Evolutionary conservation across 441 rosid genomes (phyloP), one percentile per base, ranked within the genome.

Genomic region (Capsella rubella): DNA sequence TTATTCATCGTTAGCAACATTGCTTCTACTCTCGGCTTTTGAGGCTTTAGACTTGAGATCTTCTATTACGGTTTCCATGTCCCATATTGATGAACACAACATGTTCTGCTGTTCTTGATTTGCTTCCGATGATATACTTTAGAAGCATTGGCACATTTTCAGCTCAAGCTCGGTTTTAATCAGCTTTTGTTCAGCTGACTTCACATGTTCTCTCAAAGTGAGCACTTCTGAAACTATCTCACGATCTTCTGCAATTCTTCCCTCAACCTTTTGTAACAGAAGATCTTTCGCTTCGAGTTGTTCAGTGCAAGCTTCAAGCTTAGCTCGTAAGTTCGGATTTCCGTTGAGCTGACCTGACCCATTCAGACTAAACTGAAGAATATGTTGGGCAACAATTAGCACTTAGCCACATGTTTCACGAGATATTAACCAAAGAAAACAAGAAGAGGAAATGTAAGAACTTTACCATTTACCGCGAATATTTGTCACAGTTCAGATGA

Each of bases 11-110:
- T 21, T 21, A 21, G 25, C 25, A 21, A 21, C 25, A 21, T 21
- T 21, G 25, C 25, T 84, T 79, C 80, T 88, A 78, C 80, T 85
- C 79, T 95, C 99, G 31, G 97, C 95, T 84, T 81, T 92, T 13
- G 94, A 82, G 53, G 87, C 97, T 81, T 92, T 95, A 6, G 96
- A 92, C 51, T 90, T 95, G 54, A 92, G 82, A 79, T 95, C 99
- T 74, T 92, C 97, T 39, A 95, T 92, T 67, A 95, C 79, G 0
- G 90, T 92, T 79, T 95, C 99, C 99, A 95, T 95, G 71, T 95
- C 99, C 97, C 95, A 92, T 75, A 95, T 95, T 50, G 98, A 98
- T 65, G 93, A 79, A 71, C 89, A 95, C 75, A 95, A 67, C 98
- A 88, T 87, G 72, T 89, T 91, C 68, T 89, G 97, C 75, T 95